Base-by-base conservation (phyloP, 495 filamentous ascomycete species). In the Podospora anserina region DNA sequence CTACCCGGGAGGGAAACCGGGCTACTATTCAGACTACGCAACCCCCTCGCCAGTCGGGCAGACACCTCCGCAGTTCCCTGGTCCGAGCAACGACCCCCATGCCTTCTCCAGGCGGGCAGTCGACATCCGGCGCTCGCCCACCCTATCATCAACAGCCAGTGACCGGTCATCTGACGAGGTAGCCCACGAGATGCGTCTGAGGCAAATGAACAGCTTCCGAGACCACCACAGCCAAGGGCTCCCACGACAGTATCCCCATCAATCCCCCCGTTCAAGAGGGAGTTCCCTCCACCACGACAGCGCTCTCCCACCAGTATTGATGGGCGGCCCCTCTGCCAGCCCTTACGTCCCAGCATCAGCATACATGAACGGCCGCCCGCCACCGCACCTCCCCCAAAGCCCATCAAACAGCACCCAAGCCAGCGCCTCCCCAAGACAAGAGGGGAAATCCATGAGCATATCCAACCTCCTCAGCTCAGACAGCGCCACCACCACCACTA, bases 381-480 rank as follows among this genome's bases (percentile, higher is more conserved):
- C 69, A 19, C 68, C 67, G 34, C 64, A 67, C 56, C 62, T 65
- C 4, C 72, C 70, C 2, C 74, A 68, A 30, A 77, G 74, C 32
- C 74, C 75, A 20, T 68, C 74, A 15, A 74, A 67, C 63, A 74
- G 67, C 59, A 72, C 68, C 11, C 71, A 73, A 30, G 39, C 64
- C 62, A 75, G 70, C 23, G 64, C 74, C 20, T 79, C 75, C 4
- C 76, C 77, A 2, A 71, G 71, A 34, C 73, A 75, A n/a, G 76
- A 79, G 32, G 39, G 72, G 39, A 77, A 81, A 71, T 79, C 78
- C 30, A 81, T 83, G 79, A 81, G 76, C 65, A 83, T 83, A 65
- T 80, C 78, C n/a, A 79, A 79, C 67, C 68, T 83, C 23, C 72
- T 83, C 27, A 81, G 74, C 68, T 75, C 78, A 34, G 81, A 81